phyloP scores from a whole-genome alignment of 352 stramenopile genomes.

The Phytopythium vexans region DNA sequence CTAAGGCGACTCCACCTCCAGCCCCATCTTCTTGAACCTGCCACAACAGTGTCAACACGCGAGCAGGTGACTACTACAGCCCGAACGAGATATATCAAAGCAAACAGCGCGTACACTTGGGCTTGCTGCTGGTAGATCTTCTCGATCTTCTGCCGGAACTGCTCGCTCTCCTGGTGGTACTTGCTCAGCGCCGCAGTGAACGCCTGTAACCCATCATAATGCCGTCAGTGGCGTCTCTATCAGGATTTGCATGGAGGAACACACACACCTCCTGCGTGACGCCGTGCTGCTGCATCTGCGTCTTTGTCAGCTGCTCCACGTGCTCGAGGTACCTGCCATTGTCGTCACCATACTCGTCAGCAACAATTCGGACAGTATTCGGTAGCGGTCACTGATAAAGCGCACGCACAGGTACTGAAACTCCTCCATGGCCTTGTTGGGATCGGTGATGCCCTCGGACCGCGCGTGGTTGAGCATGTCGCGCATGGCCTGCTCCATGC shows the following conservation, averaged over 20 bases:
- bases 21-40: conserved; percentile 70
- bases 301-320: conserved; percentile 63
- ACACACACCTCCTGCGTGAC: conserved; percentile 50
- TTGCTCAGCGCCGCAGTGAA: conserved; percentile 73
- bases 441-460: conserved; percentile 70
- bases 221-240: not conserved
- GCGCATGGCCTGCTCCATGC: conserved; percentile 76
- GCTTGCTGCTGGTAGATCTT: conserved; percentile 67
- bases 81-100: not conserved
- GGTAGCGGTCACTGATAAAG: not conserved
- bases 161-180: conserved; percentile 52
- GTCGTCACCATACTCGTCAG: not conserved
- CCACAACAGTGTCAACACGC: conserved; percentile 2
- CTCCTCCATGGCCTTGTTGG: conserved; percentile 64
- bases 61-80: not conserved
- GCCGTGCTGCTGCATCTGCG: conserved; percentile 59
- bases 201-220: conserved; percentile 20
- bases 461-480: conserved; percentile 73
- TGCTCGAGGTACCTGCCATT: conserved; percentile 52
- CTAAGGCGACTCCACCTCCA: conserved; percentile 54
- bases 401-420: conserved; percentile 60
- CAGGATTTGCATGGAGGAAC: not conserved
- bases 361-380: not conserved
- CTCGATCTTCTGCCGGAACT: conserved; percentile 70
- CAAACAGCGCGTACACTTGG: conserved; percentile 38